Evolutionary conservation across 371 early-diverging fungal genomes (phyloP).

Genomic region (Mucor irregularis): DNA sequence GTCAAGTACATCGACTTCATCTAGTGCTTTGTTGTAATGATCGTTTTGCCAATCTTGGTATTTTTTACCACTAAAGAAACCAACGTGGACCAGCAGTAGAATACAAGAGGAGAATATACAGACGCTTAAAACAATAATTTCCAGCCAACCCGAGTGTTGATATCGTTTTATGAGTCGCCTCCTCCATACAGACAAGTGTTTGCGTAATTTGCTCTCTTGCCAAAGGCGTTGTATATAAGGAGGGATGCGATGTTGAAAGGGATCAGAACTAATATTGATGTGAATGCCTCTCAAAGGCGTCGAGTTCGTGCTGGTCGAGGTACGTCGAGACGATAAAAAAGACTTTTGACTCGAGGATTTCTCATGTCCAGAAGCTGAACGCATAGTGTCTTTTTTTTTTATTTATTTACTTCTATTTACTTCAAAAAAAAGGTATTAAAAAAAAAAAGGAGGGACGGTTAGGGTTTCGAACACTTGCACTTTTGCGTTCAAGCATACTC

Average conservation of each 20-base stretch:
- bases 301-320: slow-evolving; percentile 5
- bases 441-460: too few species aligned
- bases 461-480: too few species aligned
- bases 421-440: too few species aligned
- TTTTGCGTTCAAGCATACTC: too few species aligned
- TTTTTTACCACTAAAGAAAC: slow-evolving; percentile 49
- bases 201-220: slow-evolving; percentile 44
- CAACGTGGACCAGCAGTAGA: slow-evolving; percentile 39
- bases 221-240: slow-evolving; percentile 47
- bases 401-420: too few species aligned
- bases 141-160: slow-evolving; percentile 23
- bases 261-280: slow-evolving; percentile 56
- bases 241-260: slow-evolving; percentile 53
- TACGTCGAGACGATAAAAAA: slow-evolving; percentile 20
- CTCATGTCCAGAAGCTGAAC: slow-evolving; percentile 8
- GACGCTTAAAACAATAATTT: slow-evolving; percentile 8
- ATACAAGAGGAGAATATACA: slow-evolving; percentile 27
- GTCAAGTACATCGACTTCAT: slow-evolving; percentile 49
- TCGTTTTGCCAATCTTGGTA: slow-evolving; percentile 49
- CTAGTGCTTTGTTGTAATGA: slow-evolving; percentile 20
- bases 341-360: slow-evolving; percentile 4
- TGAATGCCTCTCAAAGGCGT: slow-evolving; percentile 46
- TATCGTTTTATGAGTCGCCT: slow-evolving; percentile 30
- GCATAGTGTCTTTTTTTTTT: not conserved
- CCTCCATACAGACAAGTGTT: slow-evolving; percentile 13